Conservation (phyloP, 805 yeast genomes). For the Cyberlindnera amylophila region DNA sequence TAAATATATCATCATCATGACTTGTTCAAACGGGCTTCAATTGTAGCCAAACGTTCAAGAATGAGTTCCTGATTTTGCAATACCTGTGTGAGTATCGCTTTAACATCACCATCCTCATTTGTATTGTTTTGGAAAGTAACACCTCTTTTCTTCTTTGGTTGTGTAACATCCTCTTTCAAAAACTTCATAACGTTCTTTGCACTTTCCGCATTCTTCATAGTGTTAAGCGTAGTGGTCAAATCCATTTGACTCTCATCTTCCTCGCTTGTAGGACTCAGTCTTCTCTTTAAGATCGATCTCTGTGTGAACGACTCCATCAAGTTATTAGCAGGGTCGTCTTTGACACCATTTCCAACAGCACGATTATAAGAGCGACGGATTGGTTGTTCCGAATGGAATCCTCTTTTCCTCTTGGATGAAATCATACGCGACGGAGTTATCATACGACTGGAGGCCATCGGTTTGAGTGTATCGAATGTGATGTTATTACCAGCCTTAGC, state of each 20-base stretch:
- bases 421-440: slow-evolving; percentile 29
- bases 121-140: slow-evolving; percentile 27
- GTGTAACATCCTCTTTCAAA: slow-evolving; percentile 11
- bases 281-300: slow-evolving; percentile 18
- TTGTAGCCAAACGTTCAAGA: slow-evolving; percentile 13
- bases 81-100: slow-evolving; percentile 9
- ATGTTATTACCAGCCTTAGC: slow-evolving; percentile 16
- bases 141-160: slow-evolving; percentile 22
- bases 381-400: slow-evolving; percentile 26
- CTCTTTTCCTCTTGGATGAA: slow-evolving; percentile 23
- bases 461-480: slow-evolving; percentile 27
- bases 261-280: slow-evolving; percentile 16
- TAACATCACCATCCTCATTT: slow-evolving; percentile 11
- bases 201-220: slow-evolving; percentile 21
- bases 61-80: slow-evolving; percentile 20
- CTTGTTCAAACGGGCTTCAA: slow-evolving; percentile 10
- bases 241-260: slow-evolving; percentile 15
- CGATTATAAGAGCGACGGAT: slow-evolving; percentile 13
- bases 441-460: slow-evolving; percentile 25
- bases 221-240: slow-evolving; percentile 24
- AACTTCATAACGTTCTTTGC: slow-evolving; percentile 20
- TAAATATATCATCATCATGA: neutral
- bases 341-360: slow-evolving; percentile 5
- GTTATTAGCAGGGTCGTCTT: slow-evolving; percentile 18
- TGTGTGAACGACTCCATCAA: slow-evolving; percentile 19